A percentile compares a stretch with the other conserved stretches of the same genome.
These are phyloP conservation scores for Cucurbita pepo DNA, from an alignment of 306 rosid species.

Conservation along the genomic window DNA sequence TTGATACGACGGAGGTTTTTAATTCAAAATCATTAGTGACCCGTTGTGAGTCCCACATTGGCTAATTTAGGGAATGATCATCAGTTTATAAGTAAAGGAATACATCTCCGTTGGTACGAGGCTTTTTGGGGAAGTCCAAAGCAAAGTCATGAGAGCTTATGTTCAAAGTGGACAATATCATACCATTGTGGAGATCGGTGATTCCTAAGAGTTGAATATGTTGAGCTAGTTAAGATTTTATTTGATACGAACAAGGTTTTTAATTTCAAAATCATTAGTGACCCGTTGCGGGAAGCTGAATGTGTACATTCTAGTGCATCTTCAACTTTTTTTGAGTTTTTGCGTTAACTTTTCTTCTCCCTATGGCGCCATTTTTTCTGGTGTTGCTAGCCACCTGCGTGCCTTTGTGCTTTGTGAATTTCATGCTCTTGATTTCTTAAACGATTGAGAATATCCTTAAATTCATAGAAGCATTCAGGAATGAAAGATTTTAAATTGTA, in stretches of 20 bases:
- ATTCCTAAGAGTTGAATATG: slow-evolving; percentile 37
- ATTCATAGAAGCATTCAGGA: neutral
- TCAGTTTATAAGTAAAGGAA: no score
- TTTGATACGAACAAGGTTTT: neutral
- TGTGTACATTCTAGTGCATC: neutral
- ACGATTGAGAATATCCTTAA: neutral
- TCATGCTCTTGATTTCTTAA: neutral
- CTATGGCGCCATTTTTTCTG: neutral
- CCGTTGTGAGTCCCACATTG: neutral
- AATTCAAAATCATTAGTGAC: neutral
- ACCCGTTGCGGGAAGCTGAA: neutral
- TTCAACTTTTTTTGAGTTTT: no score
- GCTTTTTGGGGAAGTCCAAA: no score
- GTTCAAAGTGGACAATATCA: no score
- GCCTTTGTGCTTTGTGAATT: neutral
- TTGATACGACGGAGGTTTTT: neutral
- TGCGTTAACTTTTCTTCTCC: neutral
- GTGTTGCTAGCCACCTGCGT: neutral
- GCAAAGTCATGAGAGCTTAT: no score
- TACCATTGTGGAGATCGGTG: no score
- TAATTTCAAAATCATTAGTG: neutral
- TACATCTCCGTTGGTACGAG: no score
- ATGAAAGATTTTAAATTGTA: neutral
- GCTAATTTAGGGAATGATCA: no score
- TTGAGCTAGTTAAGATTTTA: slow-evolving; percentile 39